Conservation (phyloP, 2,329 filamentous ascomycete species). For the Fusarium agapanthi region DNA sequence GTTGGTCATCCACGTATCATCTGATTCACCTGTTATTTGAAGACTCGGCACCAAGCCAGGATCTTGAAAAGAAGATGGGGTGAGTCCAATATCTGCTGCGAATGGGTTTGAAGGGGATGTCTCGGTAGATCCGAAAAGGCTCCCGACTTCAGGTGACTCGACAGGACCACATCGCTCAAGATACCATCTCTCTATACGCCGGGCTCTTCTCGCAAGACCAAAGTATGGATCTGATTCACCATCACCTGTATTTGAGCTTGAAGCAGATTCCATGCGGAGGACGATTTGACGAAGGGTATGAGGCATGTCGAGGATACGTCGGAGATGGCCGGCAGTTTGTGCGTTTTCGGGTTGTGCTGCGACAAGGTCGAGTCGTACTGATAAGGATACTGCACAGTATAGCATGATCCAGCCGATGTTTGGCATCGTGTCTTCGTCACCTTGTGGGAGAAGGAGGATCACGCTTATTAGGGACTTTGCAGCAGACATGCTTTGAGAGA, state of each 20-base stretch:
- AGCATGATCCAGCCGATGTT: slow-evolving; percentile 47
- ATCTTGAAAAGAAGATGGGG: slow-evolving; percentile 13
- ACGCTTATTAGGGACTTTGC: slow-evolving; percentile 44
- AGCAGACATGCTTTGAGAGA: slow-evolving; percentile 45
- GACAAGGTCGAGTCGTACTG: slow-evolving; percentile 44
- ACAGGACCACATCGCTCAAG: slow-evolving; percentile 19
- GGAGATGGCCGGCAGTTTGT: slow-evolving; percentile 40
- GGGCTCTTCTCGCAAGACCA: slow-evolving; percentile 32
- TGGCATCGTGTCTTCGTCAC: slow-evolving; percentile 41
- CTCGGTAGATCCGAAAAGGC: slow-evolving; percentile 25
- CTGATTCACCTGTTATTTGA: slow-evolving; percentile 18
- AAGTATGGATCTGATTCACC: slow-evolving; percentile 39
- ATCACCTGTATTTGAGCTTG: slow-evolving; percentile 1
- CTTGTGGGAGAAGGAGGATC: slow-evolving; percentile 39
- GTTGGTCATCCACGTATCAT: slow-evolving; percentile 27
- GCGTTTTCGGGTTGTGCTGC: slow-evolving; percentile 39
- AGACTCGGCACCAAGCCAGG: slow-evolving; percentile 21
- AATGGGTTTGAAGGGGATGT: slow-evolving; percentile 20
- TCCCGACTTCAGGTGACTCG: slow-evolving; percentile 25
- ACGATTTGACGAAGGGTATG: slow-evolving; percentile 44
- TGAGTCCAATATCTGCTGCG: slow-evolving; percentile 8
- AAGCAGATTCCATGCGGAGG: slow-evolving; percentile 40
- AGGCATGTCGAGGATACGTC: slow-evolving; percentile 43
- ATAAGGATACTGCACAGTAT: slow-evolving; percentile 44
- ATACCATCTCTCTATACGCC: slow-evolving; percentile 38